These are phyloP conservation scores for Stemphylium vesicarium DNA, from an alignment of 2,329 filamentous ascomycete genomes.

Conservation along the genomic window DNA sequence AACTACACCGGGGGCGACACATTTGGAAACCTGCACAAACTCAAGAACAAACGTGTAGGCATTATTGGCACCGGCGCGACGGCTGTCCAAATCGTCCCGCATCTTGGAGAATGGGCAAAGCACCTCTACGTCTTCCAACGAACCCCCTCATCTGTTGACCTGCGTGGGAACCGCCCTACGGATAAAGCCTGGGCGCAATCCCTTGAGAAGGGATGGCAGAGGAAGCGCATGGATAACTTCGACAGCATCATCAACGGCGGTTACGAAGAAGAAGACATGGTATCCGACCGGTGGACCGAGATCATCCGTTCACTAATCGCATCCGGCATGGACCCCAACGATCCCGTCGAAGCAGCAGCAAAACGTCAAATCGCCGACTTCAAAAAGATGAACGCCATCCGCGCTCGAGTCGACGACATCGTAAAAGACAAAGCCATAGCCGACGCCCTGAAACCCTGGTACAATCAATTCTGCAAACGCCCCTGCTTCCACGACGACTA, in stretches of 20 bases:
- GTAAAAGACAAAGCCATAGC: constrained; percentile 62
- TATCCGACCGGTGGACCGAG: constrained; percentile 59
- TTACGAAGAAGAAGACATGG: constrained; percentile 48
- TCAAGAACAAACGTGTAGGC: constrained; percentile 45
- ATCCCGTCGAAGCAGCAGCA: not conserved
- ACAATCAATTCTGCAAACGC: constrained; percentile 54
- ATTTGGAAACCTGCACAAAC: constrained; percentile 34
- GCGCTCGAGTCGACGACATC: constrained; percentile 56
- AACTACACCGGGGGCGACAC: constrained; percentile 32
- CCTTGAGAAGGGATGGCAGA: constrained; percentile 53
- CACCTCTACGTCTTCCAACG: constrained; percentile 64
- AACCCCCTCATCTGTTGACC: constrained; percentile 56
- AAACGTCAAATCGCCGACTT: constrained; percentile 26
- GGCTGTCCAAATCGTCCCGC: constrained; percentile 45
- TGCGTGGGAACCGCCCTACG: constrained; percentile 36
- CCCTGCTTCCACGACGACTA: no score
- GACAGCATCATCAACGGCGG: constrained; percentile 47
- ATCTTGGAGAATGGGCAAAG: constrained; percentile 55
- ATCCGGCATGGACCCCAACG: constrained; percentile 9
- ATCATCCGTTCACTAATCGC: constrained; percentile 27
- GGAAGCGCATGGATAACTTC: constrained; percentile 55
- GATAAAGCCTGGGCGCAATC: constrained; percentile 20
- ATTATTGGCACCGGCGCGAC: constrained; percentile 47
- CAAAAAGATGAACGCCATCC: constrained; percentile 54
- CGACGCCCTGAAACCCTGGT: constrained; percentile 64